A percentile compares a stretch with the other conserved stretches of the same genome.
Conservation (phyloP, 176 grass and related monocot species). For the Carex pumila region DNA sequence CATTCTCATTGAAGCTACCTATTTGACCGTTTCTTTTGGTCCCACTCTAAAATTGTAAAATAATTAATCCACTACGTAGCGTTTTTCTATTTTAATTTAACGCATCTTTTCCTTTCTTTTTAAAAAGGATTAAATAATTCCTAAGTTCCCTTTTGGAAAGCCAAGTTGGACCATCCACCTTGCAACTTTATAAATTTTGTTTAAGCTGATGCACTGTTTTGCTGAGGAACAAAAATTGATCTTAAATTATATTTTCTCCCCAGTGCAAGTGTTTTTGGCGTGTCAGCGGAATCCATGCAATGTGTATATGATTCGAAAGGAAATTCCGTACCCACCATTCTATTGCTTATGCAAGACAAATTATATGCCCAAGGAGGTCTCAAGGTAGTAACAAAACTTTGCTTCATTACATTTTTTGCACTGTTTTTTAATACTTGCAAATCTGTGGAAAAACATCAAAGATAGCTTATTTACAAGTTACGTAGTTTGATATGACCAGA, state of each 20-base stretch:
- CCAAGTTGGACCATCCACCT: background rate
- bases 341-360: conserved; percentile 80
- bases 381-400: conserved; percentile 41
- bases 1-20: background rate
- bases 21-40: conserved; percentile 7
- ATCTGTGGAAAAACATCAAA: background rate
- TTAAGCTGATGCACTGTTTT: background rate
- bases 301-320: conserved; percentile 67
- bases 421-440: background rate
- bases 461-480: background rate
- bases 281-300: conserved; percentile 92
- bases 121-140: background rate
- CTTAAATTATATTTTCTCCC: background rate
- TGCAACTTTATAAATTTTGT: background rate
- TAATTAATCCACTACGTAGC: background rate
- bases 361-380: conserved; percentile 72
- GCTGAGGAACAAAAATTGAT: background rate
- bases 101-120: background rate
- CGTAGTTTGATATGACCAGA: background rate
- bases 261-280: conserved; percentile 80
- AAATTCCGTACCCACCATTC: conserved; percentile 86
- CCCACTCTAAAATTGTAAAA: background rate
- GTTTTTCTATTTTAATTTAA: background rate
- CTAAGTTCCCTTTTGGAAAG: background rate
- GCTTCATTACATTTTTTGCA: background rate